Conservation (phyloP, 495 filamentous ascomycete genomes). For the Trypethelium eluteriae region DNA sequence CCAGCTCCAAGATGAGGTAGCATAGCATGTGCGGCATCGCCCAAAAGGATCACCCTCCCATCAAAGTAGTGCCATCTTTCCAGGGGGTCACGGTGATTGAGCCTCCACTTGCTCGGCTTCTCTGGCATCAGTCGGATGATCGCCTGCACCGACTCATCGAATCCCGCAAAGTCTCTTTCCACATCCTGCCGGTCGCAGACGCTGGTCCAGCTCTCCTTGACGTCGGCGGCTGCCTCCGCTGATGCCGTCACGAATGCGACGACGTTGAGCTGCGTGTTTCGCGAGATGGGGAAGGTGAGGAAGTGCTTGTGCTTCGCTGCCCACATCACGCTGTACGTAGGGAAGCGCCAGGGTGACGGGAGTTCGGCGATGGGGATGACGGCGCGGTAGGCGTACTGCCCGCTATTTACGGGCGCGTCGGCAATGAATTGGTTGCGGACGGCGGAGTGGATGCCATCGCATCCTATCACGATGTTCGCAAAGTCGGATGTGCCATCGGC, state of each 20-base stretch:
- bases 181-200: constrained; percentile 33
- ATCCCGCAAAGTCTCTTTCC: constrained; percentile 33
- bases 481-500: constrained; percentile 29
- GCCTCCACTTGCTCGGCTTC: constrained; percentile 35
- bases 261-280: constrained; percentile 23
- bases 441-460: constrained; percentile 40
- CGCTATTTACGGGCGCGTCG: constrained; percentile 18
- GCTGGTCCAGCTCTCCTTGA: constrained; percentile 25
- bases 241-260: constrained; percentile 24
- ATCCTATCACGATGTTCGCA: constrained; percentile 38
- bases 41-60: constrained; percentile 36
- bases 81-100: constrained; percentile 39
- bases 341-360: constrained; percentile 17
- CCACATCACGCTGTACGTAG: constrained; percentile 21
- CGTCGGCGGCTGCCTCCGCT: constrained; percentile 18
- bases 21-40: constrained; percentile 44
- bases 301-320: constrained; percentile 23
- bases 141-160: constrained; percentile 28
- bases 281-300: constrained; percentile 22
- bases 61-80: constrained; percentile 33
- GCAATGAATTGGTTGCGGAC: constrained; percentile 23
- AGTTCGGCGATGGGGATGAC: constrained; percentile 21
- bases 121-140: constrained; percentile 30
- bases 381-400: constrained; percentile 20
- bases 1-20: constrained; percentile 36